These are phyloP conservation scores for Termitomyces sp. DNA, from an alignment of 768 basidiomycete genomes.

Conservation along the genomic window DNA sequence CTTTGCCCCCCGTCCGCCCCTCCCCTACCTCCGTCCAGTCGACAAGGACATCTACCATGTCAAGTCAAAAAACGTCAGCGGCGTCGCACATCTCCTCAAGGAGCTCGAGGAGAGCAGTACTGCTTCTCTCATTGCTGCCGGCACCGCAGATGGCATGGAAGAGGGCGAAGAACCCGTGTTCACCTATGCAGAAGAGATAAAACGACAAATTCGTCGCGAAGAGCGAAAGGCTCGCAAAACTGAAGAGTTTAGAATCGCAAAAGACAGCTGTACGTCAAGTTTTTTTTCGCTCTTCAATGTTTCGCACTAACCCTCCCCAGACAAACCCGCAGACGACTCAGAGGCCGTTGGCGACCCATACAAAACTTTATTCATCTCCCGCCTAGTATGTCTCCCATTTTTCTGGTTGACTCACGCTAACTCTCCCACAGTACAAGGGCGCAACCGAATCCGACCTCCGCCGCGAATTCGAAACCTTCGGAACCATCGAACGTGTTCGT, in stretches of 20 bases:
- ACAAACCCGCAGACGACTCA: conserved; percentile 88
- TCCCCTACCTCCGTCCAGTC: conserved; percentile 82
- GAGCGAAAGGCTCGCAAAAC: conserved; percentile 72
- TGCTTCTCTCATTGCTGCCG: conserved; percentile 55
- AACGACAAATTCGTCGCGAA: conserved; percentile 73
- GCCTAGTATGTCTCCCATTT: conserved; percentile 53
- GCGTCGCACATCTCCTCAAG: conserved; percentile 73
- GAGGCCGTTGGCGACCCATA: conserved; percentile 96
- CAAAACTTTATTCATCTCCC: conserved; percentile 95
- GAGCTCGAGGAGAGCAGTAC: conserved; percentile 78
- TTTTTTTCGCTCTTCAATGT: neutral
- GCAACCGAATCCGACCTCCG: conserved; percentile 91
- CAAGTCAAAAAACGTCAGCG: conserved; percentile 61
- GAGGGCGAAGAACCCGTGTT: conserved; percentile 81
- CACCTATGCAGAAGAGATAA: conserved; percentile 80
- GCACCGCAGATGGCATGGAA: conserved; percentile 66
- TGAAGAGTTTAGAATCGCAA: conserved; percentile 75
- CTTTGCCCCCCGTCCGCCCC: conserved; percentile 89
- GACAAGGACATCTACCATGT: conserved; percentile 81
- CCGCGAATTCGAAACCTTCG: conserved; percentile 94
- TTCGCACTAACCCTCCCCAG: conserved; percentile 37
- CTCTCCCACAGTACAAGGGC: conserved; percentile 68
- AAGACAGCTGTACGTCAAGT: conserved; percentile 79
- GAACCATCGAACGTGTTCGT: conserved; percentile 90
- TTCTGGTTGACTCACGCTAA: neutral